Evolutionary conservation across 192 early-diverging fungal species (phyloP).

Genomic region (Chytriomyces sp.): DNA sequence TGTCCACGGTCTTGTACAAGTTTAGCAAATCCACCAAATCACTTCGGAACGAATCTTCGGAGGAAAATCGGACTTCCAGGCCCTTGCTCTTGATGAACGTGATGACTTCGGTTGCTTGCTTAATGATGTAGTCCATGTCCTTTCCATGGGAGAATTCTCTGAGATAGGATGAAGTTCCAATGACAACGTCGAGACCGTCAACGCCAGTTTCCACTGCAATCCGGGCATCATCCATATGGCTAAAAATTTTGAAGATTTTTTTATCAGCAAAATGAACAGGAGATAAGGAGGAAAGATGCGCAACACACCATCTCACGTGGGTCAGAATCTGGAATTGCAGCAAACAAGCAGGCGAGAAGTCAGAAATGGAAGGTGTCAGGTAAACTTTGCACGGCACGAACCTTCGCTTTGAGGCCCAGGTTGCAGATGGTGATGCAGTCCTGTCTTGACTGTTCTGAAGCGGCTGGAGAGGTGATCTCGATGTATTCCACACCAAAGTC

Average conservation of each 20-base stretch:
- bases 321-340: constrained; percentile 32
- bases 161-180: constrained; percentile 94
- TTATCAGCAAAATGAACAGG: background rate
- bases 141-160: constrained; percentile 99
- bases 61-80: constrained; percentile 96
- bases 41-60: constrained; percentile 96
- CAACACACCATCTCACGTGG: constrained; percentile 38
- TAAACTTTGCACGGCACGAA: constrained; percentile 7
- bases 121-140: constrained; percentile 97
- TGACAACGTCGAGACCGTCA: constrained; percentile 96
- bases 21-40: constrained; percentile 97
- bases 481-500: constrained; percentile 99
- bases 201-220: constrained; percentile 97
- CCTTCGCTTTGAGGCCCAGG: constrained; percentile 95
- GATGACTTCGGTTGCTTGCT: constrained; percentile 95
- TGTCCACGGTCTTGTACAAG: constrained; percentile 95
- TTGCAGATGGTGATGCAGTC: constrained; percentile 92
- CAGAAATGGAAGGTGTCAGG: background rate
- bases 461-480: constrained; percentile 95
- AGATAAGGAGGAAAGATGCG: background rate
- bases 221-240: constrained; percentile 98
- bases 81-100: constrained; percentile 94
- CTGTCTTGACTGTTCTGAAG: constrained; percentile 91
- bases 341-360: background rate
- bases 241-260: background rate